Evolutionary conservation across 768 basidiomycete genomes (phyloP).

Genomic region (Dioszegia aurantiaca): DNA sequence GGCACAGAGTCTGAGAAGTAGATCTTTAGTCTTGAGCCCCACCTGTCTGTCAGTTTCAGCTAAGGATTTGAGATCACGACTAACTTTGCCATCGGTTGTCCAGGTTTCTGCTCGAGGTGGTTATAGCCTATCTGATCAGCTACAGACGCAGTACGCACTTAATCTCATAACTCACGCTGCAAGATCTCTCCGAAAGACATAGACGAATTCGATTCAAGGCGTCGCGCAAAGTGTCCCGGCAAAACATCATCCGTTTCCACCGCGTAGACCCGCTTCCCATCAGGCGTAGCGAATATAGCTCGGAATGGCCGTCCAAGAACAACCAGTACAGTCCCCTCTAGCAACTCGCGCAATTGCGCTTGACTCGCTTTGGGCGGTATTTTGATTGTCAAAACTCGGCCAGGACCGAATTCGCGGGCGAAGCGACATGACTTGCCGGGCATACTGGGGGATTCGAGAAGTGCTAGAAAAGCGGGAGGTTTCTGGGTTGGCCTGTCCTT

Average conservation of each 20-base stretch:
- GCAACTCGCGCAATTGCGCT: slow-evolving; percentile 16
- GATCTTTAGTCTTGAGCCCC: slow-evolving; percentile 37
- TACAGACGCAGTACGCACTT: not conserved
- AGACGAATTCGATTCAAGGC: not conserved
- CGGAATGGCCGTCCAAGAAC: slow-evolving; percentile 32
- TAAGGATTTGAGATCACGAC: slow-evolving; percentile 8
- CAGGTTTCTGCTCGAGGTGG: slow-evolving; percentile 27
- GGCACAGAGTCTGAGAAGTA: slow-evolving; percentile 42
- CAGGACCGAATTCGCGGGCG: slow-evolving; percentile 35
- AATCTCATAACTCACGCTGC: not conserved
- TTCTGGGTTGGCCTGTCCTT: not conserved
- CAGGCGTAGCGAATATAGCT: slow-evolving; percentile 32
- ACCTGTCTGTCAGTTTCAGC: too few species aligned
- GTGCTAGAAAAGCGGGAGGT: slow-evolving; percentile 2
- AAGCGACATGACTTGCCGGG: slow-evolving; percentile 35
- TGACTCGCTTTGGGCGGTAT: slow-evolving; percentile 4
- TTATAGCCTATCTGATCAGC: slow-evolving; percentile 27
- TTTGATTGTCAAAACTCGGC: slow-evolving; percentile 33
- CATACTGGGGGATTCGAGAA: slow-evolving; percentile 23
- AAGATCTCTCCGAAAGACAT: slow-evolving; percentile 14
- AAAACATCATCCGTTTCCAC: slow-evolving; percentile 28
- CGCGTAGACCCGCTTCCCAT: slow-evolving; percentile 23
- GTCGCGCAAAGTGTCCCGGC: not conserved
- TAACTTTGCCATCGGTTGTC: slow-evolving; percentile 45
- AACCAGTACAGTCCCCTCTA: slow-evolving; percentile 30